A percentile compares a stretch with the other conserved stretches of the same genome.
phyloP scores from a whole-genome alignment of 2,329 filamentous ascomycete species.

The Microdochium trichocladiopsis region DNA sequence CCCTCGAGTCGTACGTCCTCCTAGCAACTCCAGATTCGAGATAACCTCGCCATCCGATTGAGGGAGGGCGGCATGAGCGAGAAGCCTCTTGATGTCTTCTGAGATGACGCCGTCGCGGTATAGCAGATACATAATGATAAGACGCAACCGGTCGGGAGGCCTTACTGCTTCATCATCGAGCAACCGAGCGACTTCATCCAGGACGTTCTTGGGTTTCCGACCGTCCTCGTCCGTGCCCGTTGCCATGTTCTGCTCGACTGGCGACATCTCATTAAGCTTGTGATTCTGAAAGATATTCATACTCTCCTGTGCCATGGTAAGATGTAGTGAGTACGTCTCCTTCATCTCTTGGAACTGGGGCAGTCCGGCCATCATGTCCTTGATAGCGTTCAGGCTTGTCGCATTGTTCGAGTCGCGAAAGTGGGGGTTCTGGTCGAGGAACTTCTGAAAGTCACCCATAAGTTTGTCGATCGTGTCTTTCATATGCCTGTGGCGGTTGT shows the following conservation, averaged over 20 bases:
- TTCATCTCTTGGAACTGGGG: constrained; percentile 96
- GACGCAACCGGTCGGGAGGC: constrained; percentile 68
- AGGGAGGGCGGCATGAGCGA: constrained; percentile 75
- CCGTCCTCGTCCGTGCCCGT: constrained; percentile 92
- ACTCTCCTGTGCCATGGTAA: constrained; percentile 95
- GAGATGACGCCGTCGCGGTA: constrained; percentile 79
- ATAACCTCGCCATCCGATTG: constrained; percentile 66
- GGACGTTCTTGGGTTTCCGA: constrained; percentile 81
- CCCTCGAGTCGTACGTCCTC: constrained; percentile 59
- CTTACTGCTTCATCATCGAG: constrained; percentile 75
- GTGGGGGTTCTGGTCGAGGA: constrained; percentile 84
- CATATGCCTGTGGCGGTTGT: constrained; percentile 94
- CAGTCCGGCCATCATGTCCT: constrained; percentile 92
- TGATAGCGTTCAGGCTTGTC: constrained; percentile 81
- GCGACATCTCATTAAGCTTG: constrained; percentile 81
- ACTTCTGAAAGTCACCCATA: constrained; percentile 86
- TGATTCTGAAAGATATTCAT: constrained; percentile 87
- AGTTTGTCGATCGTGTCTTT: constrained; percentile 94
- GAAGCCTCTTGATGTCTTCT: constrained; percentile 77
- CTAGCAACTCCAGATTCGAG: constrained; percentile 73
- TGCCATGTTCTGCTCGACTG: constrained; percentile 82
- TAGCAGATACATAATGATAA: constrained; percentile 79
- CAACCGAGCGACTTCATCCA: constrained; percentile 79
- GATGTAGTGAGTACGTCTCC: constrained; percentile 86
- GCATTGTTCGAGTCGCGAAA: constrained; percentile 72